These are phyloP conservation scores for Phanerochaete carnosa DNA, from an alignment of 768 basidiomycete genomes.

Conservation along the genomic window DNA sequence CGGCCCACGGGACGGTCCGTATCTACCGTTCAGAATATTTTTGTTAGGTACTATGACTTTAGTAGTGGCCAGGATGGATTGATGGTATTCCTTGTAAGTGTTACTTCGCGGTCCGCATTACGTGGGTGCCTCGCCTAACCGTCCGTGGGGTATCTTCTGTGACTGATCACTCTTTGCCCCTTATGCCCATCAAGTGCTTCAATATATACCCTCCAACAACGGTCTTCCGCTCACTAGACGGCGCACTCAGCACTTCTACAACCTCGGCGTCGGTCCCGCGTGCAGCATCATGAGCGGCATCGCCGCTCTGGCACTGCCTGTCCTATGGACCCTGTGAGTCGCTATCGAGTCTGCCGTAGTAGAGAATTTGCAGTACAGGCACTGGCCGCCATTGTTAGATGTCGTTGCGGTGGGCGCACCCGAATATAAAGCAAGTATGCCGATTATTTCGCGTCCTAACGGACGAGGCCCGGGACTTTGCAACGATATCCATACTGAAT, in stretches of 20 bases:
- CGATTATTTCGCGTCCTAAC: no score
- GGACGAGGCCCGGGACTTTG: no score
- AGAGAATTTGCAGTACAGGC: no score
- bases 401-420: slow-evolving; percentile 6
- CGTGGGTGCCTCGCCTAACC: no score
- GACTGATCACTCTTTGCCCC: slow-evolving; percentile 5
- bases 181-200: not conserved
- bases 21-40: no score
- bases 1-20: no score
- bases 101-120: no score
- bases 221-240: slow-evolving; percentile 27
- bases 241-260: slow-evolving; percentile 9
- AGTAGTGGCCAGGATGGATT: slow-evolving; percentile 26
- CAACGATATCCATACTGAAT: no score
- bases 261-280: no score
- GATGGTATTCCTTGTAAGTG: slow-evolving; percentile 25
- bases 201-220: slow-evolving; percentile 17
- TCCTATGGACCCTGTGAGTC: slow-evolving; percentile 6
- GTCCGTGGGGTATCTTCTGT: slow-evolving; percentile 7
- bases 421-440: slow-evolving; percentile 7
- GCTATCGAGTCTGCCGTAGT: not conserved
- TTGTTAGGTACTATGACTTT: slow-evolving; percentile 30
- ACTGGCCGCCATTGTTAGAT: no score
- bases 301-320: slow-evolving; percentile 1
- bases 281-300: slow-evolving; percentile 11